These are phyloP conservation scores for Alternaria dauci DNA, from an alignment of 2,329 filamentous ascomycete genomes.

Conservation along the genomic window DNA sequence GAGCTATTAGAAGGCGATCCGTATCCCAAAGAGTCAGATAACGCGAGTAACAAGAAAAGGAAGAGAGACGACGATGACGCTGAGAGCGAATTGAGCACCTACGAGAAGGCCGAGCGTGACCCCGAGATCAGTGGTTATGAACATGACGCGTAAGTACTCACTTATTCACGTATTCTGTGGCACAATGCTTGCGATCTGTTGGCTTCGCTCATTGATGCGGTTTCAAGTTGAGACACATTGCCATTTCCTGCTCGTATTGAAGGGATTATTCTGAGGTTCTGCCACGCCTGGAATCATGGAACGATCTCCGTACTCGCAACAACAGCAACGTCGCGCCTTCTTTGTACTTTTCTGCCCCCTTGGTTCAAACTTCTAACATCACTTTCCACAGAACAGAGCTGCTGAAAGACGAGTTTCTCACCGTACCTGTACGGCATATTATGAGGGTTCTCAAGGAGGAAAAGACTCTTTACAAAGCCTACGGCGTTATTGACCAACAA, in stretches of 20 bases:
- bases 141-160: conserved; percentile 41
- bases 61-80: conserved; percentile 36
- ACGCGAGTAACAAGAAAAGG: conserved; percentile 40
- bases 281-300: conserved; percentile 9
- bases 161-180: background rate
- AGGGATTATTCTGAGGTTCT: background rate
- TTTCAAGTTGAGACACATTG: background rate
- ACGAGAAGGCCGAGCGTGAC: conserved; percentile 32
- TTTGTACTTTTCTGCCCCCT: background rate
- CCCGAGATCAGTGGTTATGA: conserved; percentile 23
- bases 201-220: background rate
- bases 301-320: background rate
- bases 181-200: background rate
- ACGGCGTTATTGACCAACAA: conserved; percentile 44
- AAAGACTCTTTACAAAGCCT: conserved; percentile 52
- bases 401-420: conserved; percentile 55
- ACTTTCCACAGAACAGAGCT: conserved; percentile 32
- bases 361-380: conserved; percentile 19
- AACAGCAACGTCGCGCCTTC: background rate
- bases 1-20: conserved; percentile 41
- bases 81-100: conserved; percentile 32
- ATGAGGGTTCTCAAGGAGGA: conserved; percentile 37
- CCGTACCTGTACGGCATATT: conserved; percentile 50
- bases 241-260: conserved; percentile 10
- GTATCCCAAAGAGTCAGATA: conserved; percentile 48